Base-by-base conservation (phyloP, 352 stramenopile genomes). In the Phytophthora rubi region DNA sequence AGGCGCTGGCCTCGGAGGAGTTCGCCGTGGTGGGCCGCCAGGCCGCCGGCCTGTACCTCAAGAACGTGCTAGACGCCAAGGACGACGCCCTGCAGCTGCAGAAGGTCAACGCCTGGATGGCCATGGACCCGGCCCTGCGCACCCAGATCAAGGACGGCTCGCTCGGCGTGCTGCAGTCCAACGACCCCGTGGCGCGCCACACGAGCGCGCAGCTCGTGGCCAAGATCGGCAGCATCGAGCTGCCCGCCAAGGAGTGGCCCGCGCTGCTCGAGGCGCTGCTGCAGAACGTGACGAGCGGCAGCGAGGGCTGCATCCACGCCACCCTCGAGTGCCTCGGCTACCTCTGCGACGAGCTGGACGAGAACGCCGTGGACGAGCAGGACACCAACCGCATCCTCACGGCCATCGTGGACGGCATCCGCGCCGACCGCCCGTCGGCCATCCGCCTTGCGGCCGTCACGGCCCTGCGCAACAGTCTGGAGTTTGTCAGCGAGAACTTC, bases 401-500 rank as follows among this genome's bases (percentile, higher is more conserved):
- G 21, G 94, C 95, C 15, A 99, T 99, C 71, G 95, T 99, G 13
- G 94, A 99, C 74, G 97, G 97, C 49, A 98, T 99, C 58, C 82
- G 90, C 44, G 64, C 85, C 0, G 90, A 98, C 59, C 81, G 94
- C 2, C 83, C 93, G 12, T 81, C 93, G 33, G 75, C 86, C 23
- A 97, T 99, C 66, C 87, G 97, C 37, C 86, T 97, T 23, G 95
- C 97, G 0, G 98, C 97, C 15, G 86, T 98, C 1, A 92, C 81
- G 28, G 97, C 97, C 2, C 82, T 99, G 35, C 85, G 93, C 53
- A 99, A 99, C 83, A 98, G 90, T 62, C 71, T 99, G 13, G 83
- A 98, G 51, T 99, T 99, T 80, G 95, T 97, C 6, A 86, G 81
- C 44, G 91, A 96, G 61, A 99, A 99, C 79, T 99, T 99, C 77